A percentile compares a stretch with the other conserved stretches of the same genome.
These are phyloP conservation scores for Austroboletus novae-zelandiae DNA, from an alignment of 1,284 basidiomycete genomes.

Conservation along the genomic window DNA sequence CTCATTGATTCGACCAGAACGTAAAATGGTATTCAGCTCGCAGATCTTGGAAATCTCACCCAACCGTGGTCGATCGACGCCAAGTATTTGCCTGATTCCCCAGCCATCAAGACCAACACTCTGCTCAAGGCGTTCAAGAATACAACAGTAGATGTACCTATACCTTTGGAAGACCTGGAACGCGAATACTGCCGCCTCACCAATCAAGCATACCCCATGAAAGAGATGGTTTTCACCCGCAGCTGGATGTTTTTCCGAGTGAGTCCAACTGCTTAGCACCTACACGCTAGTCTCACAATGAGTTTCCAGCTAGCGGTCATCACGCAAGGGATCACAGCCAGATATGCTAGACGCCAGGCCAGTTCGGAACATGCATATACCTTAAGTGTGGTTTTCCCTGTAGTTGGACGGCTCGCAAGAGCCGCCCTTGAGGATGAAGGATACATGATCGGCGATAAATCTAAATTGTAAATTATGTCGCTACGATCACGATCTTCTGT, in stretches of 20 bases:
- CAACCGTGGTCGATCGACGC: conserved; percentile 78
- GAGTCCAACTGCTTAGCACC: conserved; percentile 26
- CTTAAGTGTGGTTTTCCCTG: conserved; percentile 57
- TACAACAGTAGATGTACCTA: conserved; percentile 53
- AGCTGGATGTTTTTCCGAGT: conserved; percentile 91
- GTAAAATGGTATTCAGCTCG: conserved; percentile 51
- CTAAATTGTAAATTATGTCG: conserved; percentile 36
- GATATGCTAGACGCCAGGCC: conserved; percentile 82
- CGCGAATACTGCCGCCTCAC: conserved; percentile 68
- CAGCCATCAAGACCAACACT: conserved; percentile 10
- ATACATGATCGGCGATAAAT: conserved; percentile 29
- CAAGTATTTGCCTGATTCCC: conserved; percentile 34
- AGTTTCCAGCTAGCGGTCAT: conserved; percentile 74
- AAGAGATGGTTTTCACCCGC: conserved; percentile 72
- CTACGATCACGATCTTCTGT: neutral
- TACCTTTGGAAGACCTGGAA: conserved; percentile 74
- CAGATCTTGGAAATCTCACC: conserved; percentile 90
- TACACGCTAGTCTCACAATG: neutral
- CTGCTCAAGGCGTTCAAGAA: conserved; percentile 62
- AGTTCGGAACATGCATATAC: conserved; percentile 74
- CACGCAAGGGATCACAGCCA: conserved; percentile 90
- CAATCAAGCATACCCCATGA: conserved; percentile 66
- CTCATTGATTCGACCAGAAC: conserved; percentile 2
- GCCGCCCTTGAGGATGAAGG: conserved; percentile 56
- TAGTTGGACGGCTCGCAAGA: conserved; percentile 64